Conservation (phyloP, 768 basidiomycete genomes). For the Lentinula edodes region DNA sequence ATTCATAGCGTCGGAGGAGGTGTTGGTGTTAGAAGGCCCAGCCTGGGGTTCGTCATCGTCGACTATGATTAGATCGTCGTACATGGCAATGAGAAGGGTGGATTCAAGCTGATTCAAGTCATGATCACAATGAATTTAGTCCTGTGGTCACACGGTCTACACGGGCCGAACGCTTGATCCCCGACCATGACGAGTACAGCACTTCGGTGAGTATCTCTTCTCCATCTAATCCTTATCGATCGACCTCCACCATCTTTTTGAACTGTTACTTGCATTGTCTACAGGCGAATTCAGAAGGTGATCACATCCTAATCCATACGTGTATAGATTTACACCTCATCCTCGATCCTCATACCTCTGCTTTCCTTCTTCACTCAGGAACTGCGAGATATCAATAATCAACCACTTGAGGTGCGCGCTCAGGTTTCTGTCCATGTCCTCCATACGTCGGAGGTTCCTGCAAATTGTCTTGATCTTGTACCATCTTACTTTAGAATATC, state of each 20-base stretch:
- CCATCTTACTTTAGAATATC: conserved; percentile 43
- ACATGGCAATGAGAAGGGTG: not conserved
- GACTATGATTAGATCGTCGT: conserved; percentile 5
- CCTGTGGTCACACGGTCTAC: not conserved
- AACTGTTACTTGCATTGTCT: not conserved
- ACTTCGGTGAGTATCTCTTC: conserved; percentile 28
- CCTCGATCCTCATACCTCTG: no score
- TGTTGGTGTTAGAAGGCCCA: not conserved
- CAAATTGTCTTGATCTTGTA: not conserved
- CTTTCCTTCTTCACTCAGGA: conserved; percentile 41
- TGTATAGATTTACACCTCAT: not conserved
- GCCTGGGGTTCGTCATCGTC: conserved; percentile 7
- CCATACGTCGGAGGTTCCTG: not conserved
- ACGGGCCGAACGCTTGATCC: not conserved
- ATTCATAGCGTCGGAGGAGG: not conserved
- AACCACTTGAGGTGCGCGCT: conserved; percentile 56
- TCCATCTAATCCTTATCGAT: not conserved
- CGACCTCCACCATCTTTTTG: not conserved
- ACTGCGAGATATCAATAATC: conserved; percentile 51
- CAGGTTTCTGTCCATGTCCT: not conserved
- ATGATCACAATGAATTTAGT: no score
- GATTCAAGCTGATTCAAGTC: no score
- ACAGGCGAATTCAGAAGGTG: conserved; percentile 75
- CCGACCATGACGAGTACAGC: conserved; percentile 29
- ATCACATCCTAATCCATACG: not conserved